A percentile compares a stretch with the other conserved stretches of the same genome.
Conservation (phyloP, 2,329 filamentous ascomycete genomes). For the Sordariomycetes sp. region DNA sequence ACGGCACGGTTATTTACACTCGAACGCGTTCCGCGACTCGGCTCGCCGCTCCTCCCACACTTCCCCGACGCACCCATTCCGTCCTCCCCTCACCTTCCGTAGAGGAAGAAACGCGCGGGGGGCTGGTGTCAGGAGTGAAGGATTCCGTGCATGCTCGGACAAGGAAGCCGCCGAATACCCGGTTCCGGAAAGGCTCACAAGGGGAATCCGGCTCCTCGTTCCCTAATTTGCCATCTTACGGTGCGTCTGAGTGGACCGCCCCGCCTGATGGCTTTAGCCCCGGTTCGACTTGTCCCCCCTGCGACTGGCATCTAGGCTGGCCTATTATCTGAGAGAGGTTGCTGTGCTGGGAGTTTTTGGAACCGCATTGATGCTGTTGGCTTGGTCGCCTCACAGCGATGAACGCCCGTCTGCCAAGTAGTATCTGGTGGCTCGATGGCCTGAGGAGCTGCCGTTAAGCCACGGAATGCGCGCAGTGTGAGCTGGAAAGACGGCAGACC, state of each 20-base stretch:
- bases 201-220: too few species aligned
- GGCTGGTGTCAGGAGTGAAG: not conserved
- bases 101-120: not conserved
- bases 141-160: not conserved
- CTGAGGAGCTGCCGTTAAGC: not conserved
- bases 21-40: not conserved
- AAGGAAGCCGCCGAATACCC: not conserved
- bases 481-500: not conserved
- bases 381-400: not conserved
- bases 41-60: not conserved
- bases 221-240: not conserved
- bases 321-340: not conserved
- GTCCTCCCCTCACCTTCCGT: not conserved
- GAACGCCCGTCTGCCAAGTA: not conserved
- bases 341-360: not conserved
- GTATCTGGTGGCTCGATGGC: not conserved
- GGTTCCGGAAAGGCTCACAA: not conserved
- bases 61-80: not conserved
- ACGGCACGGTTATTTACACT: not conserved
- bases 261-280: not conserved
- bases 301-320: not conserved
- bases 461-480: not conserved
- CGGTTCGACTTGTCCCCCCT: not conserved
- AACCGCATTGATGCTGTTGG: not conserved
- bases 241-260: not conserved